phyloP scores from a whole-genome alignment of 768 basidiomycete genomes.

The Suillus plorans region DNA sequence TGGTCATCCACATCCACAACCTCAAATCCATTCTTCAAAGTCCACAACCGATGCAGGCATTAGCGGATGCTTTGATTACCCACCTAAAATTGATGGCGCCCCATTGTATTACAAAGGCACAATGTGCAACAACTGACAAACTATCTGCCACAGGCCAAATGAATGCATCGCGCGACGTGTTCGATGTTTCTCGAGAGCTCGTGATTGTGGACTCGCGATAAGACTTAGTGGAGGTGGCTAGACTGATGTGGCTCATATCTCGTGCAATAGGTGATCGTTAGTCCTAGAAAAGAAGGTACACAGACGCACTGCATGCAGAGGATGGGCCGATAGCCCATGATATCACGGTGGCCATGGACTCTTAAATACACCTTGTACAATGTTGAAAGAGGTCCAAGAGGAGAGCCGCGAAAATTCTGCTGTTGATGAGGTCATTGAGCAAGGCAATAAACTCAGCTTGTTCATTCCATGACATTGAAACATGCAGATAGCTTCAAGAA shows the following conservation, averaged over 20 bases:
- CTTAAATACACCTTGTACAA: not conserved
- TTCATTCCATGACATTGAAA: not conserved
- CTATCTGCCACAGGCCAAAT: not conserved
- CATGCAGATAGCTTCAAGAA: not conserved
- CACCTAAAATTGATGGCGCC: not conserved
- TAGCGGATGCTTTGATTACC: not conserved
- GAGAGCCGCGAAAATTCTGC: not conserved
- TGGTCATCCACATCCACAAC: not conserved
- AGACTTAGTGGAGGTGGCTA: not conserved
- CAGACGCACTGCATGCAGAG: not conserved
- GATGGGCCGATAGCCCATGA: not conserved
- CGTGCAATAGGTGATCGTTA: not conserved
- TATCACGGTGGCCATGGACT: not conserved
- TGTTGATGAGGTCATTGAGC: not conserved
- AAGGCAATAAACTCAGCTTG: not conserved
- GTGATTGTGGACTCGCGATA: not conserved
- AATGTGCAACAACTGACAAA: not conserved
- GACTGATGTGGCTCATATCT: not conserved
- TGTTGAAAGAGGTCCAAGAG: not conserved
- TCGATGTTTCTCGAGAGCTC: not conserved
- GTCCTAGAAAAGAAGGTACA: not conserved
- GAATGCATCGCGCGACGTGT: too few relatives aligned
- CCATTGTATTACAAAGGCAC: not conserved
- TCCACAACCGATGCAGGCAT: not conserved
- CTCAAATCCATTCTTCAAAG: not conserved